Evolutionary conservation across 2,329 filamentous ascomycete genomes (phyloP).

Genomic region (Knoxdaviesia capensis): DNA sequence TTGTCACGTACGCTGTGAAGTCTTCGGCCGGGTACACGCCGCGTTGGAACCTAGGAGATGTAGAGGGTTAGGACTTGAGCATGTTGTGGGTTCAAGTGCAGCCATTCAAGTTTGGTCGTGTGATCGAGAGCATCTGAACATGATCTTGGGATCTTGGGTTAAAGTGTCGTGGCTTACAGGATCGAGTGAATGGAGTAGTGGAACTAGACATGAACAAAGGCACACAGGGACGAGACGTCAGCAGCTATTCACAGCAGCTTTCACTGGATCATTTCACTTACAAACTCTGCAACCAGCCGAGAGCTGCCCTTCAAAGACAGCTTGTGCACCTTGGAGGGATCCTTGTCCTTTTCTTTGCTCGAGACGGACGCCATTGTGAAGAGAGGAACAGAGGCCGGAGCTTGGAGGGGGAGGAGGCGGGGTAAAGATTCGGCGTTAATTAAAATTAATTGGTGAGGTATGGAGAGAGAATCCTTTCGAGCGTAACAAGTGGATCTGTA

Average conservation of each 20-base stretch:
- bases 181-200: slow-evolving; percentile 98
- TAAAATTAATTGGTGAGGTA: no score
- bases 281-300: slow-evolving; percentile 88
- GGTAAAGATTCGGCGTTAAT: no score
- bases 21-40: slow-evolving; percentile 83
- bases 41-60: slow-evolving; percentile 51
- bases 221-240: background rate
- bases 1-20: slow-evolving; percentile 56
- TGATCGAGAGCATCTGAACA: background rate
- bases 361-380: no score
- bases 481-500: no score
- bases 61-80: background rate
- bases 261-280: slow-evolving; percentile 41
- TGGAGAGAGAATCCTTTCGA: no score
- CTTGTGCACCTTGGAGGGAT: slow-evolving; percentile 85
- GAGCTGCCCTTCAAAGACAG: slow-evolving; percentile 68
- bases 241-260: background rate
- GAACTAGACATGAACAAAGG: slow-evolving; percentile 34
- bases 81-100: background rate
- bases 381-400: no score
- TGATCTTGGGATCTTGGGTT: no score
- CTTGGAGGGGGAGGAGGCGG: no score
- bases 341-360: slow-evolving; percentile 22
- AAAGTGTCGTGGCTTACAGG: slow-evolving; percentile 32
- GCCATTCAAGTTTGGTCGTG: background rate